These are phyloP conservation scores for Coprinopsis sp. DNA, from an alignment of 768 basidiomycete species.

Conservation along the genomic window DNA sequence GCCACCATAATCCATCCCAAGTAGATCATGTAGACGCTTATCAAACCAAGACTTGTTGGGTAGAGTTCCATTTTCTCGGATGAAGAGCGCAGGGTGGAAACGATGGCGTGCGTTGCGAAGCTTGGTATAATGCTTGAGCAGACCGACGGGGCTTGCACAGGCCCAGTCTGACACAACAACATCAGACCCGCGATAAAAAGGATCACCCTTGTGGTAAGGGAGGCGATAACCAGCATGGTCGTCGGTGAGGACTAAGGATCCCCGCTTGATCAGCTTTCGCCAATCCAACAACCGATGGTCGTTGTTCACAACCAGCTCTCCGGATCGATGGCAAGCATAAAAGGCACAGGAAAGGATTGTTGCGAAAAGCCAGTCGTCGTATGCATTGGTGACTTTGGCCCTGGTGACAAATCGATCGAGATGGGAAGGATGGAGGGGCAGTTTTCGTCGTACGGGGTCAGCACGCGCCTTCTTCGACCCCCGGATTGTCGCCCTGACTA, in stretches of 20 bases:
- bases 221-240: constrained; percentile 19
- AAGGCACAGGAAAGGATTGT: constrained; percentile 21
- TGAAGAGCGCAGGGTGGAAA: constrained; percentile 13
- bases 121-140: constrained; percentile 13
- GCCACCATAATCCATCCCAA: constrained; percentile 16
- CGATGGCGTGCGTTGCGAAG: constrained; percentile 13
- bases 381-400: constrained; percentile 2
- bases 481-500: constrained; percentile 17
- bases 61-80: constrained; percentile 16
- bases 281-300: constrained; percentile 16
- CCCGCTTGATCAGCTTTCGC: constrained; percentile 22
- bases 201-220: constrained; percentile 26
- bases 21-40: constrained; percentile 13
- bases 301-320: constrained; percentile 18
- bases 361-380: constrained; percentile 21
- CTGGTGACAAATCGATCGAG: constrained; percentile 12
- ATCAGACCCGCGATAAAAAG: constrained; percentile 22
- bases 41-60: constrained; percentile 22
- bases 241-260: constrained; percentile 14
- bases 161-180: constrained; percentile 17
- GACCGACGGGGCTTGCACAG: constrained; percentile 15
- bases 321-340: constrained; percentile 23
- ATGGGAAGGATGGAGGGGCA: constrained; percentile 15
- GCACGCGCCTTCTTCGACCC: constrained; percentile 17
- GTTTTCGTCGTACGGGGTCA: constrained; percentile 19